Percentiles rank a stretch among this genome's conserved stretches.
These are phyloP conservation scores for Lepiota venenata DNA, from an alignment of 768 basidiomycete genomes.

Conservation along the genomic window DNA sequence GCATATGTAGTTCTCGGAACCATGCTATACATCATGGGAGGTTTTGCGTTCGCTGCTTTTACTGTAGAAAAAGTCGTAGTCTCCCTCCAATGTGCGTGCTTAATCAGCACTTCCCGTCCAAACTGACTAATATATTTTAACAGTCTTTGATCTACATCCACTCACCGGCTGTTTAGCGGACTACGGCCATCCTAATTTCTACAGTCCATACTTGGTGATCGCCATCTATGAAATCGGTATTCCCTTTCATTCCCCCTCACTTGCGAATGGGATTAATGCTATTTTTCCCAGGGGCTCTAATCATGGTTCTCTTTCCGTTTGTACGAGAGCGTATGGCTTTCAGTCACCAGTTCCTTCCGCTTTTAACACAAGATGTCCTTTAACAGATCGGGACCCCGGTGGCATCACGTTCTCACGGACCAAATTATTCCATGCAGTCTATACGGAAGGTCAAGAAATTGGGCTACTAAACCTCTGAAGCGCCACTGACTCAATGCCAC, in stretches of 20 bases:
- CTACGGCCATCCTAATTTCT: too few relatives aligned
- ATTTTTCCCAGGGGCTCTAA: background rate
- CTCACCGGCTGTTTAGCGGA: too few relatives aligned
- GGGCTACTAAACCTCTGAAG: too few relatives aligned
- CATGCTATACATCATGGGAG: background rate
- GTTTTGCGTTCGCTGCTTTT: background rate
- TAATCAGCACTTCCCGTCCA: too few relatives aligned
- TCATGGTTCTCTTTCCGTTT: background rate
- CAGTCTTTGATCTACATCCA: too few relatives aligned
- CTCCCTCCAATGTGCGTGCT: background rate
- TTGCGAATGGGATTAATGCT: background rate
- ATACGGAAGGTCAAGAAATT: background rate
- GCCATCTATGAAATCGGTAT: too few relatives aligned
- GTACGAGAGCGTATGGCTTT: background rate
- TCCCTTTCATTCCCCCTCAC: background rate
- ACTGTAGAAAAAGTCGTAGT: background rate
- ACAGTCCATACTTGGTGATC: too few relatives aligned
- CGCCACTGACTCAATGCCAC: background rate
- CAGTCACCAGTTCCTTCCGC: background rate
- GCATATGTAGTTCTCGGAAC: background rate
- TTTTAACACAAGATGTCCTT: background rate
- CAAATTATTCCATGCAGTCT: background rate
- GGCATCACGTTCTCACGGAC: background rate
- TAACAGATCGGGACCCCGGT: background rate
- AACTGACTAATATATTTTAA: background rate